Conservation (phyloP, 1,284 basidiomycete genomes). For the Vanrija humicola region DNA sequence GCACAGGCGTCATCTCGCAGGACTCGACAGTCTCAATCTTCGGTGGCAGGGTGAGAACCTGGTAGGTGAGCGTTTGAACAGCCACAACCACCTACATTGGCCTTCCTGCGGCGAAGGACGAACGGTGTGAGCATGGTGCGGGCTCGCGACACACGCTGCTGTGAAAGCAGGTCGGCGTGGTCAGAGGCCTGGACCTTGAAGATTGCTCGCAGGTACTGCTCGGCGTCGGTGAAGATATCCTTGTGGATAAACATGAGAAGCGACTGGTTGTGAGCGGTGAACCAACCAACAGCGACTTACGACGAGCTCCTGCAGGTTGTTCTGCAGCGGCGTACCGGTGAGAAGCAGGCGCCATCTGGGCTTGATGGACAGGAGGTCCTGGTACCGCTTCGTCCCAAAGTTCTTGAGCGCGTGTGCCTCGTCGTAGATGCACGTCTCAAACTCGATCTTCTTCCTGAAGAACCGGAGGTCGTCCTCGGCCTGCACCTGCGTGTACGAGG, state of each 20-base stretch:
- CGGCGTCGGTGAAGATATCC: slow-evolving; percentile 72
- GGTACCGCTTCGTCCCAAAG: slow-evolving; percentile 91
- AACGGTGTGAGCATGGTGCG: slow-evolving; percentile 99
- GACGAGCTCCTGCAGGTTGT: slow-evolving; percentile 78
- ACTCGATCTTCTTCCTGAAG: slow-evolving; percentile 76
- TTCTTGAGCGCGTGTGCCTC: slow-evolving; percentile 97
- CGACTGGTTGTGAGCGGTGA: slow-evolving; percentile 58
- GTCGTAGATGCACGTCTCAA: slow-evolving; percentile 92
- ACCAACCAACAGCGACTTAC: slow-evolving; percentile 55
- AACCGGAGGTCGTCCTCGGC: slow-evolving; percentile 85
- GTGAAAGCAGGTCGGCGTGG: slow-evolving; percentile 73
- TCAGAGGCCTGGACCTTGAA: slow-evolving; percentile 82
- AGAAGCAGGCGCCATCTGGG: slow-evolving; percentile 87
- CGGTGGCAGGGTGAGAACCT: slow-evolving; percentile 86
- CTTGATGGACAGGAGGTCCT: slow-evolving; percentile 76
- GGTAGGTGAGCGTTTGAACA: slow-evolving; percentile 3
- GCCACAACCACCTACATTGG: slow-evolving; percentile 58
- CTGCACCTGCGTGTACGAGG: slow-evolving; percentile 92
- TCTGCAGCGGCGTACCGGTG: slow-evolving; percentile 89
- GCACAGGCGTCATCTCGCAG: slow-evolving; percentile 85
- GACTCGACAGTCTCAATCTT: slow-evolving; percentile 90
- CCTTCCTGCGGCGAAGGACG: slow-evolving; percentile 90
- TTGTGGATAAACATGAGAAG: slow-evolving; percentile 98
- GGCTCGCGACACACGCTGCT: slow-evolving; percentile 85
- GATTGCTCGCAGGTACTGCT: slow-evolving; percentile 78